phyloP scores from a whole-genome alignment of 306 rosid genomes.

The Chamaecrista fasciculata region DNA sequence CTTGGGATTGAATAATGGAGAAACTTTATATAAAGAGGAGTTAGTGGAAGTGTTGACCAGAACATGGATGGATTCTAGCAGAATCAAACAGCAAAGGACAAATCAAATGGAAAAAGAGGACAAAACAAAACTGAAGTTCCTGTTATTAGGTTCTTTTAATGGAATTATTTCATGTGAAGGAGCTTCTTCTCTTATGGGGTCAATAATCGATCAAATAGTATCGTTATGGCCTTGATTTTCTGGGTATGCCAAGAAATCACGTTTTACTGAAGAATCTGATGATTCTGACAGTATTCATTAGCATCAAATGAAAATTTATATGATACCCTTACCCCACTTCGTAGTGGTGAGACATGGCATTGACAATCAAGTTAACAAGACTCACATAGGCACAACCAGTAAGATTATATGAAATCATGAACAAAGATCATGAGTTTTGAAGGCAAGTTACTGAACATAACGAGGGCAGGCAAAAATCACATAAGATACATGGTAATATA shows the following conservation, averaged over 20 bases:
- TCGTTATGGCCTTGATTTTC: not conserved
- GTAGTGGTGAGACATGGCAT: conserved; percentile 2
- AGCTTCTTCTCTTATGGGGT: not conserved
- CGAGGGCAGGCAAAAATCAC: conserved; percentile 12
- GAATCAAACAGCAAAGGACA: conserved; percentile 25
- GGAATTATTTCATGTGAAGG: not conserved
- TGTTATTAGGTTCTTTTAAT: not conserved
- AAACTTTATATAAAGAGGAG: conserved; percentile 7
- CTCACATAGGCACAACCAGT: not conserved
- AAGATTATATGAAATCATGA: conserved; percentile 16
- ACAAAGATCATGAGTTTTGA: not conserved
- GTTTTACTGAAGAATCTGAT: not conserved
- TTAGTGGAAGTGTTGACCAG: conserved; percentile 13
- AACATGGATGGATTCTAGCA: not conserved
- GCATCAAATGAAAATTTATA: not conserved
- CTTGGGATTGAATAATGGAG: conserved; percentile 21
- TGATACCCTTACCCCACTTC: not conserved
- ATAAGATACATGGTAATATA: not conserved
- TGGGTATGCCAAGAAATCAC: not conserved
- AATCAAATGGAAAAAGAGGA: not conserved
- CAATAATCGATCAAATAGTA: no score
- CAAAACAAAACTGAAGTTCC: not conserved
- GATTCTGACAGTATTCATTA: no score
- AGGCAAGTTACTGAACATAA: not conserved
- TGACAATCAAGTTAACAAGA: conserved; percentile 23